phyloP scores from a whole-genome alignment of 139 green algal species.

The Ulvella scutata region DNA sequence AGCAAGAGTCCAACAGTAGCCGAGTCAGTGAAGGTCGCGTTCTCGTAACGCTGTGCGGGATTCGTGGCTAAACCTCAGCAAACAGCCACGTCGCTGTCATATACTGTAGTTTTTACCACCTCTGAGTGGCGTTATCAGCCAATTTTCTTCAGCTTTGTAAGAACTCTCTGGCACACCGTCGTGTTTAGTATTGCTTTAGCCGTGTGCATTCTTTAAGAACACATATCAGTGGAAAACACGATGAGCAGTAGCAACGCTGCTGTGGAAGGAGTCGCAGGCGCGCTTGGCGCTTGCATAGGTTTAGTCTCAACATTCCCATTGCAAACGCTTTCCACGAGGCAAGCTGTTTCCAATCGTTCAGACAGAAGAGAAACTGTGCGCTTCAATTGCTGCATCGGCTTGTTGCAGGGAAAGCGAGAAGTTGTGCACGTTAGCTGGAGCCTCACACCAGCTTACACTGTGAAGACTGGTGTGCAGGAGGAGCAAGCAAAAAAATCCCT shows the following conservation, averaged over 20 bases:
- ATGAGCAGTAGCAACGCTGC: slow-evolving; percentile 9
- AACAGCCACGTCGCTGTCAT: too few relatives aligned
- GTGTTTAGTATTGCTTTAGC: too few relatives aligned
- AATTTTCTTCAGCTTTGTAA: too few relatives aligned
- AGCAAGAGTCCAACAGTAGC: too few relatives aligned
- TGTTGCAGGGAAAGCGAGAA: neutral
- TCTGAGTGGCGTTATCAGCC: too few relatives aligned
- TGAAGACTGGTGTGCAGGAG: neutral
- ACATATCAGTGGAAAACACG: neutral
- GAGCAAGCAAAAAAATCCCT: neutral
- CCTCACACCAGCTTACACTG: neutral
- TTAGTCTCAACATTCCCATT: slow-evolving; percentile 61
- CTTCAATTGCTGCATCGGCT: slow-evolving; percentile 1
- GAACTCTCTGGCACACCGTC: too few relatives aligned
- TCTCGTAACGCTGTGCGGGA: too few relatives aligned
- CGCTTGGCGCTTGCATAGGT: slow-evolving; percentile 29
- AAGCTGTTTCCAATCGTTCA: slow-evolving; percentile 5
- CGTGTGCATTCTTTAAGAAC: too few relatives aligned
- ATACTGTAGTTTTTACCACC: too few relatives aligned
- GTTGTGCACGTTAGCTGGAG: neutral
- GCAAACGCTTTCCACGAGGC: slow-evolving; percentile 37
- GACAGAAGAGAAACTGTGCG: slow-evolving; percentile 2
- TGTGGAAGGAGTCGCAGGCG: slow-evolving; percentile 25
- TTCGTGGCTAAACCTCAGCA: too few relatives aligned
- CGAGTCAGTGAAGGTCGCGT: too few relatives aligned